Evolutionary conservation across 75 land plant genomes (phyloP).

Genomic region (Cupressus sempervirens): DNA sequence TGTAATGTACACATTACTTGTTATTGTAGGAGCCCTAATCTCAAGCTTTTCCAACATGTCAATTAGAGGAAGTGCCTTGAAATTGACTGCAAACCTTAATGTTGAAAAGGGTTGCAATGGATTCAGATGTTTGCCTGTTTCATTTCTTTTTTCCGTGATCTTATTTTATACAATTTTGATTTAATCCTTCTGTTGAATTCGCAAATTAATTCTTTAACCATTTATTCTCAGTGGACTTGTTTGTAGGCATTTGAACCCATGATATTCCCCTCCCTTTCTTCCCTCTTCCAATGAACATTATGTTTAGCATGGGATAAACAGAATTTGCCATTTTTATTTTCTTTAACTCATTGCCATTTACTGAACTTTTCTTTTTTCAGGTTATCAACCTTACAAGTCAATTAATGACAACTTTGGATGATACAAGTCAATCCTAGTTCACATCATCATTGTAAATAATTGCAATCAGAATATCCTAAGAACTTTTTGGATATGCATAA

Average conservation of each 20-base stretch:
- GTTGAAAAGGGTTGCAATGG: neutral
- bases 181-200: neutral
- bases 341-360: neutral
- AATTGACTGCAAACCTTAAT: neutral
- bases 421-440: neutral
- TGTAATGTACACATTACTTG: neutral
- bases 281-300: neutral
- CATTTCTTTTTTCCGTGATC: neutral
- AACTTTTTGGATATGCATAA: neutral
- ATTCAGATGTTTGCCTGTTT: neutral
- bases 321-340: neutral
- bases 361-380: neutral
- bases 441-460: neutral
- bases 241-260: neutral
- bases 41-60: neutral
- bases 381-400: neutral
- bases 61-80: neutral
- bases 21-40: neutral
- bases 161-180: neutral
- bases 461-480: neutral
- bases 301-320: neutral
- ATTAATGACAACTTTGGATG: neutral
- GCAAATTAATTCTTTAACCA: neutral
- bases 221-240: neutral
- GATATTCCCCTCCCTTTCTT: neutral